Percentiles rank a stretch among this genome's conserved stretches.
phyloP scores from a whole-genome alignment of 1,139 yeast genomes.

The Blastobotrys apis region DNA sequence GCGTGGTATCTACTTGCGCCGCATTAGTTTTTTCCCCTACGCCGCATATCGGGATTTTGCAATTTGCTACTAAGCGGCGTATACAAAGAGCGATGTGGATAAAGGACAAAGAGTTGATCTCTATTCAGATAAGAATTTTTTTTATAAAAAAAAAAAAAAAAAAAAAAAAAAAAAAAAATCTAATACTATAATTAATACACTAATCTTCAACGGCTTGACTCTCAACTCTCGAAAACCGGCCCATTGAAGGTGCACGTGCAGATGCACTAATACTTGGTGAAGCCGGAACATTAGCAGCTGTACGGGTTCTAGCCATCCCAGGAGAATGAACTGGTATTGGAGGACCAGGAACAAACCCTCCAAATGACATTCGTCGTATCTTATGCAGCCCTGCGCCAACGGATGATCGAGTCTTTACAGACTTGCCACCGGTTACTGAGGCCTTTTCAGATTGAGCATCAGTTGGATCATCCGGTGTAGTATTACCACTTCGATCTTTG shows the following conservation, averaged over 20 bases:
- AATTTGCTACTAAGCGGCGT: too few species aligned
- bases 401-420: neutral
- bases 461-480: neutral
- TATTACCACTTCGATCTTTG: neutral
- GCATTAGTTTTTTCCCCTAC: too few species aligned
- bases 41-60: too few species aligned
- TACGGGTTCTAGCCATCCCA: too few species aligned
- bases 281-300: too few species aligned
- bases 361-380: constrained; percentile 9
- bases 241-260: too few species aligned
- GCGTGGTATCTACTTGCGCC: too few species aligned
- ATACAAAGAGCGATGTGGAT: too few species aligned
- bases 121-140: too few species aligned
- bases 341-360: constrained; percentile 9
- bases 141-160: neutral
- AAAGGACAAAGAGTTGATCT: too few species aligned
- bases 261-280: too few species aligned
- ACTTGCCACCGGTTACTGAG: neutral
- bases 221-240: constrained; percentile 1
- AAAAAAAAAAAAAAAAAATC: constrained; percentile 3
- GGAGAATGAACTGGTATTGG: too few species aligned
- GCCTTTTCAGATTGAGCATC: neutral
- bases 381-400: constrained; percentile 6
- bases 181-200: neutral
- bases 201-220: constrained; percentile 8